Evolutionary conservation across 805 yeast genomes (phyloP).

Genomic region (Suhomyces vadensis): DNA sequence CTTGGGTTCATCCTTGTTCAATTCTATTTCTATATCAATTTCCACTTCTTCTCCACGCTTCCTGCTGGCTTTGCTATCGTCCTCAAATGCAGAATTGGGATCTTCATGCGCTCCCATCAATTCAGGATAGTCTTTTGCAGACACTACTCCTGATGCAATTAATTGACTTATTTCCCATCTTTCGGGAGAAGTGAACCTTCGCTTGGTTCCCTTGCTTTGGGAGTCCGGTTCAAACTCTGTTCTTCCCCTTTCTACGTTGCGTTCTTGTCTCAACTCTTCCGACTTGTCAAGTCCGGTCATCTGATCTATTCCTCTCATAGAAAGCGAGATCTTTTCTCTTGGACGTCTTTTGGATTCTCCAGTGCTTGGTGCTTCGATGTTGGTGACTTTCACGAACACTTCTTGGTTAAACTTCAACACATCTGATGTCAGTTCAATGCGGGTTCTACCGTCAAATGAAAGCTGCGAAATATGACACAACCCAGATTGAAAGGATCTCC

Average conservation of each 20-base stretch:
- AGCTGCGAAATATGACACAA: conserved; percentile 79
- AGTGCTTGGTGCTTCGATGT: conserved; percentile 17
- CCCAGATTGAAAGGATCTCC: conserved; percentile 47
- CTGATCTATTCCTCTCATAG: conserved; percentile 77
- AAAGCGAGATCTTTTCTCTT: conserved; percentile 48
- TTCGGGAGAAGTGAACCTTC: conserved; percentile 78
- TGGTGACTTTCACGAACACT: conserved; percentile 62
- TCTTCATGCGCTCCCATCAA: conserved; percentile 30
- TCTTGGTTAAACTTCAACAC: conserved; percentile 55
- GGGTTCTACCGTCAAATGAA: conserved; percentile 39
- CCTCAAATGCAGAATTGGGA: conserved; percentile 29
- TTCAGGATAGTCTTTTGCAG: conserved; percentile 70
- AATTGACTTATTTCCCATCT: conserved; percentile 87
- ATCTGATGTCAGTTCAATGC: conserved; percentile 61
- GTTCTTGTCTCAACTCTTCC: conserved; percentile 20
- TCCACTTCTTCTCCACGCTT: conserved; percentile 31
- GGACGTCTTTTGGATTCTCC: conserved; percentile 2
- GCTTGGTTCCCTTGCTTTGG: conserved; percentile 20
- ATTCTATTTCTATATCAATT: conserved; percentile 66
- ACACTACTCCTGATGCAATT: conserved; percentile 73
- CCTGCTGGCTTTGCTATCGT: conserved; percentile 19
- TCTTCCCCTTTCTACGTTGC: conserved; percentile 13
- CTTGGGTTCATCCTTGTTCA: conserved; percentile 66
- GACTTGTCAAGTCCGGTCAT: conserved; percentile 50
- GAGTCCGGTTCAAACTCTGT: not conserved